These are phyloP conservation scores for Globisporangium mamillatum DNA, from an alignment of 352 stramenopile genomes.

Conservation along the genomic window DNA sequence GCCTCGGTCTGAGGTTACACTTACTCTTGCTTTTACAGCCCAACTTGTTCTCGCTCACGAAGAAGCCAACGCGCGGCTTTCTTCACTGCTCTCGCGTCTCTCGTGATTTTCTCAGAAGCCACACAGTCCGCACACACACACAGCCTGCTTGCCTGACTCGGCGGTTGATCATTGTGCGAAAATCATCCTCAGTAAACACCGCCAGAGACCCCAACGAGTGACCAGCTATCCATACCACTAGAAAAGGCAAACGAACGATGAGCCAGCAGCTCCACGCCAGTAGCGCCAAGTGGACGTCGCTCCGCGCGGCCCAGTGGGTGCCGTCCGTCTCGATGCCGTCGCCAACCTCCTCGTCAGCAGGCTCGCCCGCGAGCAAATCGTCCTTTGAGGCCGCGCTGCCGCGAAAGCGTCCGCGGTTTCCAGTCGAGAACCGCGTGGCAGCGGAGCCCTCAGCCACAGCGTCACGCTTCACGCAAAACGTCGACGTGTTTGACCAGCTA, in stretches of 20 bases:
- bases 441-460: neutral
- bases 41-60: no score
- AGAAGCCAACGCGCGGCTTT: no score
- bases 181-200: conserved; percentile 3
- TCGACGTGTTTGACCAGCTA: neutral
- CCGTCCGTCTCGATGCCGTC: neutral
- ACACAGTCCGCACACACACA: no score
- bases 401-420: neutral
- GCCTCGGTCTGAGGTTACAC: no score
- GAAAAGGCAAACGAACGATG: neutral
- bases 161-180: neutral
- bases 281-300: conserved; percentile 4
- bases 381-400: neutral
- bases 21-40: no score
- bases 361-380: neutral
- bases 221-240: neutral
- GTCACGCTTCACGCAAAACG: neutral
- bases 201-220: no score
- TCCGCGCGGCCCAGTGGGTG: neutral
- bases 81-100: neutral
- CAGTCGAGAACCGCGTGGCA: neutral
- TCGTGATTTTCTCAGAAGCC: neutral
- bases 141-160: neutral
- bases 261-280: neutral
- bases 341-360: neutral